A percentile compares a stretch with the other conserved stretches of the same genome.
These are phyloP conservation scores for Thinopyrum elongatum DNA, from an alignment of 176 grass and related monocot species.

Conservation along the genomic window DNA sequence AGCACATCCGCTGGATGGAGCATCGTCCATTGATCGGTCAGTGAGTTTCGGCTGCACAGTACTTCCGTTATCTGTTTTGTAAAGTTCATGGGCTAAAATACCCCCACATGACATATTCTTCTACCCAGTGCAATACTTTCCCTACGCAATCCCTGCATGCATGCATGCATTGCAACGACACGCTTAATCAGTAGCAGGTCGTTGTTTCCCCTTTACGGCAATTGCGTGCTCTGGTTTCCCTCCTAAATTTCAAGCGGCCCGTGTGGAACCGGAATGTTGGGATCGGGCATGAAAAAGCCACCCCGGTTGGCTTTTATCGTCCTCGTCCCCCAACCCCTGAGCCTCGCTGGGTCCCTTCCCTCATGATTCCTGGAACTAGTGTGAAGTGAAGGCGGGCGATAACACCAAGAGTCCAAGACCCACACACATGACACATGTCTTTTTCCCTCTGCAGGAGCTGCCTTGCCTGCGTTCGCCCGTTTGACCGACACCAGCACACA, in stretches of 20 bases:
- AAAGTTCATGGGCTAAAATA: too few species aligned
- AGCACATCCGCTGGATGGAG: too few species aligned
- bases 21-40: too few species aligned
- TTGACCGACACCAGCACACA: slow-evolving; percentile 30
- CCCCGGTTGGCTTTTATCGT: slow-evolving; percentile 46
- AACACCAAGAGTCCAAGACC: slow-evolving; percentile 2
- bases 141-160: neutral
- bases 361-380: slow-evolving; percentile 56
- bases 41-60: too few species aligned
- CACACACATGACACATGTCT: slow-evolving; percentile 26
- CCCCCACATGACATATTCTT: too few species aligned
- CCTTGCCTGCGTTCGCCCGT: slow-evolving; percentile 15
- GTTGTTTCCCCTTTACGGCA: slow-evolving; percentile 18
- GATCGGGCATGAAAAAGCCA: slow-evolving; percentile 41
- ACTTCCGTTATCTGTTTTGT: too few species aligned
- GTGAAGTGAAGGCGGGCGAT: slow-evolving; percentile 36
- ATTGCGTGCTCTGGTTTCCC: slow-evolving; percentile 38
- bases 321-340: neutral
- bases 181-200: neutral
- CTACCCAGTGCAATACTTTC: neutral
- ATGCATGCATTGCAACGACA: neutral
- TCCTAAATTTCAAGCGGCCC: slow-evolving; percentile 27
- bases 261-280: slow-evolving; percentile 38
- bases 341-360: slow-evolving; percentile 24
- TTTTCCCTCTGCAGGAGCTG: slow-evolving; percentile 42